A percentile compares a stretch with the other conserved stretches of the same genome.
Evolutionary conservation across 2,329 filamentous ascomycete species (phyloP).

Genomic region (Aspergillus flavus): DNA sequence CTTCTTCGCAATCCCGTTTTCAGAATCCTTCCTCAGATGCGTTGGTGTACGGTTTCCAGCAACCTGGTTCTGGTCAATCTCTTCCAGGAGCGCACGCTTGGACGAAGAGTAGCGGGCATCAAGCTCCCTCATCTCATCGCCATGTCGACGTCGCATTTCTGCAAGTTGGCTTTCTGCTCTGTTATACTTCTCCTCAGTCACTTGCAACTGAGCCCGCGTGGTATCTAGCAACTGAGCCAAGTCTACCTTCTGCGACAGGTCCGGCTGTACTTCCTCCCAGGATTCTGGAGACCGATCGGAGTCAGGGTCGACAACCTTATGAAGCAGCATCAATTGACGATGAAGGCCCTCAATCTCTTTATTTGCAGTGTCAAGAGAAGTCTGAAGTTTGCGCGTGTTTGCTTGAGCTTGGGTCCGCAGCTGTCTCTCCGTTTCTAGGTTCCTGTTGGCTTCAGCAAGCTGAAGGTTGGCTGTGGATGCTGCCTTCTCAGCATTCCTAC

Average conservation of each 20-base stretch:
- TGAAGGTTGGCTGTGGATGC: conserved; percentile 79
- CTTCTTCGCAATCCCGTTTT: conserved; percentile 56
- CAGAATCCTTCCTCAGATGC: conserved; percentile 64
- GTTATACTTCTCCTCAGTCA: conserved; percentile 77
- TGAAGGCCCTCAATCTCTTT: conserved; percentile 80
- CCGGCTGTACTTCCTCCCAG: conserved; percentile 69
- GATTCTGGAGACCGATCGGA: conserved; percentile 65
- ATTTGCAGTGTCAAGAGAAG: conserved; percentile 75
- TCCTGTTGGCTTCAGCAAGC: conserved; percentile 84
- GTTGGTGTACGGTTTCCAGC: conserved; percentile 72
- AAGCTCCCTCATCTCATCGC: conserved; percentile 69
- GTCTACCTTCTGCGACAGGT: conserved; percentile 69
- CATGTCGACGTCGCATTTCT: conserved; percentile 73
- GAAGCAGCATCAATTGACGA: conserved; percentile 75
- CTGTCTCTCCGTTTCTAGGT: conserved; percentile 86
- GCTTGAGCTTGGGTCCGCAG: conserved; percentile 81
- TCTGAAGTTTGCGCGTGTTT: conserved; percentile 79
- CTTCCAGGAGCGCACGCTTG: conserved; percentile 77
- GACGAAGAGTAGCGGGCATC: conserved; percentile 64
- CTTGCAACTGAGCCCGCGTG: conserved; percentile 81
- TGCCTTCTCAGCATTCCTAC: conserved; percentile 85
- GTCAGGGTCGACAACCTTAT: conserved; percentile 84
- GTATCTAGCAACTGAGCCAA: conserved; percentile 84
- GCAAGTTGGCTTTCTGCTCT: conserved; percentile 82
- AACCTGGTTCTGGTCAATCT: conserved; percentile 82